A percentile compares a stretch with the other conserved stretches of the same genome.
Evolutionary conservation across 2,329 filamentous ascomycete species (phyloP).

Genomic region (Pseudogymnoascus destructans): DNA sequence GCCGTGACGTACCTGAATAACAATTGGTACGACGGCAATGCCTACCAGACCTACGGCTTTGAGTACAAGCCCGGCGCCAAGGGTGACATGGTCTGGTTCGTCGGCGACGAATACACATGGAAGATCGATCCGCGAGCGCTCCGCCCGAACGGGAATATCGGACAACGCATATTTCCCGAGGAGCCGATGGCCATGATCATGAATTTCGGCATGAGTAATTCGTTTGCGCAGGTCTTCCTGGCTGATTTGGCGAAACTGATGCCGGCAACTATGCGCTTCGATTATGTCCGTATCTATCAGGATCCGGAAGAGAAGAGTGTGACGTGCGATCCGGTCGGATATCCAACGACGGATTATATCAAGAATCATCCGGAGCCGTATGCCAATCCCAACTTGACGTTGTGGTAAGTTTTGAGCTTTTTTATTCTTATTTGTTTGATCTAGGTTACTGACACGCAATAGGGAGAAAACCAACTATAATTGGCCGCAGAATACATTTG

Average conservation of each 20-base stretch:
- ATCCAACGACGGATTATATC: slow-evolving; percentile 56
- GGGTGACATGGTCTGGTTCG: slow-evolving; percentile 55
- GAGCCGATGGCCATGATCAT: slow-evolving; percentile 56
- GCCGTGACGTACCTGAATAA: slow-evolving; percentile 49
- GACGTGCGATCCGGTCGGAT: slow-evolving; percentile 56
- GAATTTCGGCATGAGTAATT: slow-evolving; percentile 58
- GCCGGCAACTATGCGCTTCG: slow-evolving; percentile 53
- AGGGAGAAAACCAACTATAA: slow-evolving; percentile 37
- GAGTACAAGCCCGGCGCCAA: slow-evolving; percentile 47
- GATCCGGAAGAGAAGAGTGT: slow-evolving; percentile 42
- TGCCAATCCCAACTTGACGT: slow-evolving; percentile 50
- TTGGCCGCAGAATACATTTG: slow-evolving; percentile 49
- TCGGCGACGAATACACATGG: slow-evolving; percentile 52
- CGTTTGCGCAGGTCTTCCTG: slow-evolving; percentile 49
- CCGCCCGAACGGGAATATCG: slow-evolving; percentile 57
- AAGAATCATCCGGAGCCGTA: slow-evolving; percentile 47
- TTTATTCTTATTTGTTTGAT: neutral
- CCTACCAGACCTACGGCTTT: slow-evolving; percentile 49
- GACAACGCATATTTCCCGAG: slow-evolving; percentile 48
- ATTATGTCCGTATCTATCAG: slow-evolving; percentile 61
- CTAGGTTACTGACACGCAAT: slow-evolving; percentile 18
- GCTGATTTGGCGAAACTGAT: slow-evolving; percentile 40
- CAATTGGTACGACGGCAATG: slow-evolving; percentile 51
- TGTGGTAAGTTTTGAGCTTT: slow-evolving; percentile 37
- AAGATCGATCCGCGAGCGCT: slow-evolving; percentile 45